Conservation (phyloP, 2,329 filamentous ascomycete species). For the Tolypocladium inflatum region DNA sequence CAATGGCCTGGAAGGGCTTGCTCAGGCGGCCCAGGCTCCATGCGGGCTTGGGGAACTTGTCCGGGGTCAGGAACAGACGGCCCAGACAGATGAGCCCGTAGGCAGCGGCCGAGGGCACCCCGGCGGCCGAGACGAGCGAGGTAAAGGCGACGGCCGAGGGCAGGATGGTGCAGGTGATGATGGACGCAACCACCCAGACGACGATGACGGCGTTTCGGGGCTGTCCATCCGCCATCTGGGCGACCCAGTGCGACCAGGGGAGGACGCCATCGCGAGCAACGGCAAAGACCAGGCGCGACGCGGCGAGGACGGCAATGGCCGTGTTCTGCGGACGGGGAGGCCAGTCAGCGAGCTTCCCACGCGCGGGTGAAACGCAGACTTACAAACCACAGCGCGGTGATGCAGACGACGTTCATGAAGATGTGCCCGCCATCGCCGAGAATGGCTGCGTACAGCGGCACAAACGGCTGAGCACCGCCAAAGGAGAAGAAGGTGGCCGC, state of each 20-base stretch:
- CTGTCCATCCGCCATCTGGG: conserved; percentile 43
- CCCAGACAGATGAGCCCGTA: conserved; percentile 41
- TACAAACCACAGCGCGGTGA: neutral
- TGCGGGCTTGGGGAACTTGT: conserved; percentile 27
- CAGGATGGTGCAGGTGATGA: conserved; percentile 50
- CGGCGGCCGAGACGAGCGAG: conserved; percentile 41
- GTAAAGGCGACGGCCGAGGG: conserved; percentile 44
- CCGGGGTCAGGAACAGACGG: conserved; percentile 35
- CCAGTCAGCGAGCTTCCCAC: neutral
- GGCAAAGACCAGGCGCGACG: conserved; percentile 52
- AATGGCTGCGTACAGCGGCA: conserved; percentile 46
- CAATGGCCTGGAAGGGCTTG: conserved; percentile 36
- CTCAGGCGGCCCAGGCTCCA: conserved; percentile 35
- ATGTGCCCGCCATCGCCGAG: conserved; percentile 47
- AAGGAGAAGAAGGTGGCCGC: conserved; percentile 29
- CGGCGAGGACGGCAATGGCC: conserved; percentile 48
- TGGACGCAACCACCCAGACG: conserved; percentile 42
- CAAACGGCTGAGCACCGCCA: conserved; percentile 47
- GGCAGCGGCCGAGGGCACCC: conserved; percentile 40
- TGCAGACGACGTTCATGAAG: neutral
- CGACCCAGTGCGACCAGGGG: conserved; percentile 49
- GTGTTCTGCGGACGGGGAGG: conserved; percentile 32
- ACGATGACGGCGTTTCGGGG: conserved; percentile 51
- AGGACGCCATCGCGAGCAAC: conserved; percentile 52
- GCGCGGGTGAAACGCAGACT: neutral